Evolutionary conservation across 306 rosid genomes (phyloP), one percentile per base, ranked within the genome.

Genomic region (Vigna angularis): DNA sequence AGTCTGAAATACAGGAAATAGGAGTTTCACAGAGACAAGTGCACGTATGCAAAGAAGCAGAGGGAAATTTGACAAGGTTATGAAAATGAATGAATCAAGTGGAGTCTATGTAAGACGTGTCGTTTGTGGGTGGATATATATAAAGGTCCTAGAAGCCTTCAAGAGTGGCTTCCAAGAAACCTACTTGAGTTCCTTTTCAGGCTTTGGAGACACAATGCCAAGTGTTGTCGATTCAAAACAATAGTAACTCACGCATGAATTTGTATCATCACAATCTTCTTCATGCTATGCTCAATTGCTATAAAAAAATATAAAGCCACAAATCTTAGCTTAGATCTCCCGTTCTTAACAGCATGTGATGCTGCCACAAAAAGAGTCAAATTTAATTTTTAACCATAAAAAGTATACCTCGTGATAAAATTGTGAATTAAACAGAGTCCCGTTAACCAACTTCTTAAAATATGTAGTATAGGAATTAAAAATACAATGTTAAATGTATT

Each of bases 131-230:
- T 44, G 53, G 72, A 24, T 78, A 12, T 83, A 63, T 85, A 83
- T 84, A 83, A 58, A 82, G 56, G 13, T 50, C 65, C 5, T 9
- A 52, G 22, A 26, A 34, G 59, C 48, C 72, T 79, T 83, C 52
- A 70, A 76, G 91, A 88, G 97, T 90, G 90, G 86, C 91, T 93
- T 93, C 90, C 93, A 88, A 90, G 97, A 91, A 93, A 88, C 91
- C 81, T 61, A 80, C 91, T 88, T 81, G 68, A 70, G 57, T 75
- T 78, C 75, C 80, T 83, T 81, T 58, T 79, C 52, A 42, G 57
- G 63, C 58, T 64, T 16, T 56, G 44, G 84, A 58, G 78, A 62
- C 38, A 70, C 53, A 73, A n/a, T 51, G 64, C 40, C 51, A 74
- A 80, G 85, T 82, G 76, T 85, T 57, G 44, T 74, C 74, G 69